Conservation (phyloP, 1,284 basidiomycete genomes). For the Singerocomus inundabilis region DNA sequence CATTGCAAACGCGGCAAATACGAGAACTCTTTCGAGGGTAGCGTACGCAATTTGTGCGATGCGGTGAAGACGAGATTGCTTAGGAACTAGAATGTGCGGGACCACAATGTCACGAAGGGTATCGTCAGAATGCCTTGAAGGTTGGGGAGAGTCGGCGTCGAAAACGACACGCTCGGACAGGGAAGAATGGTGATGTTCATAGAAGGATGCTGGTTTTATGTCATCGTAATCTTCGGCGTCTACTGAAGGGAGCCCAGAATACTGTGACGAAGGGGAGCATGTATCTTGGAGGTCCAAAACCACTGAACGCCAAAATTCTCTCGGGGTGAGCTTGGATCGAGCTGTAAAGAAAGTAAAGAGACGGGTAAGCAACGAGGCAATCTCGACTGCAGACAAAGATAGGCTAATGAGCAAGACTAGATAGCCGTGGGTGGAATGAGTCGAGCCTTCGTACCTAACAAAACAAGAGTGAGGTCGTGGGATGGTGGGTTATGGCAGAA, state of each 20-base stretch:
- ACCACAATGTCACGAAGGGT: constrained; percentile 52
- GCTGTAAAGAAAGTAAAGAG: constrained; percentile 46
- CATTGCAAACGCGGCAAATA: constrained; percentile 69
- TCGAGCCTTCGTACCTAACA: constrained; percentile 64
- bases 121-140: constrained; percentile 58
- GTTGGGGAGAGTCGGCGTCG: constrained; percentile 41
- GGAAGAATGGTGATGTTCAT: constrained; percentile 36
- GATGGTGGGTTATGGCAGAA: constrained; percentile 5
- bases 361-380: constrained; percentile 47
- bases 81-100: constrained; percentile 16
- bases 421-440: constrained; percentile 66
- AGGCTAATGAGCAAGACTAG: constrained; percentile 54
- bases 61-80: constrained; percentile 36
- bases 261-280: constrained; percentile 39
- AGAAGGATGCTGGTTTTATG: constrained; percentile 18
- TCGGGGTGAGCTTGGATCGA: constrained; percentile 45
- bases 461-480: constrained; percentile 13
- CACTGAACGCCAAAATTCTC: constrained; percentile 53
- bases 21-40: constrained; percentile 58
- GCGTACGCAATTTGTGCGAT: constrained; percentile 48
- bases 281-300: constrained; percentile 46
- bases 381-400: constrained; percentile 58
- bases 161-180: constrained; percentile 57
- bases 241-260: constrained; percentile 52
- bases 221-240: constrained; percentile 56